These are phyloP conservation scores for Stagonosporopsis chrysanthemi DNA, from an alignment of 2,329 filamentous ascomycete species.

Conservation along the genomic window DNA sequence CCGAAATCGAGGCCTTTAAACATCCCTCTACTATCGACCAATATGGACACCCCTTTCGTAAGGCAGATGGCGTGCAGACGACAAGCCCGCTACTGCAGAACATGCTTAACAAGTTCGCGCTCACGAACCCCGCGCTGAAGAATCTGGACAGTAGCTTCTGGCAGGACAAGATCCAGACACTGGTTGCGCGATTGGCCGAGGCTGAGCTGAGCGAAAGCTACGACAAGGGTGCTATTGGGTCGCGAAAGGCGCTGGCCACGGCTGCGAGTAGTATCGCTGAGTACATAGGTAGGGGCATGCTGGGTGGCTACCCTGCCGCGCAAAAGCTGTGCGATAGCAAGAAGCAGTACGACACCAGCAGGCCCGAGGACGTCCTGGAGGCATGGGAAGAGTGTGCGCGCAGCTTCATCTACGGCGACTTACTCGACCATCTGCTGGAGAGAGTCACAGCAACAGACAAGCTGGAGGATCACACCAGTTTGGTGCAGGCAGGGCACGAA, in stretches of 20 bases:
- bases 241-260: conserved; percentile 77
- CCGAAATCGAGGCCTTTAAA: conserved; percentile 77
- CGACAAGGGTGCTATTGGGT: conserved; percentile 77
- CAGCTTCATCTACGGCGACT: conserved; percentile 70
- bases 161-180: conserved; percentile 51
- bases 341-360: conserved; percentile 63
- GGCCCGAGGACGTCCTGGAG: conserved; percentile 66
- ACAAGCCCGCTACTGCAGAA: conserved; percentile 72
- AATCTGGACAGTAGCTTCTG: conserved; percentile 61
- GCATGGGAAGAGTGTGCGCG: conserved; percentile 74
- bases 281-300: conserved; percentile 69
- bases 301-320: conserved; percentile 65
- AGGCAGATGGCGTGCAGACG: conserved; percentile 55
- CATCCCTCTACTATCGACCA: conserved; percentile 66
- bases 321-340: conserved; percentile 44
- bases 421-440: conserved; percentile 71
- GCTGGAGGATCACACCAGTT: conserved; percentile 68
- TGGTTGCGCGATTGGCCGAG: conserved; percentile 60
- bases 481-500: conserved; percentile 70
- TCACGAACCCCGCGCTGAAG: conserved; percentile 71
- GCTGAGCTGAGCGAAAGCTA: conserved; percentile 81
- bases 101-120: conserved; percentile 69
- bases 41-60: conserved; percentile 75
- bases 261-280: conserved; percentile 74
- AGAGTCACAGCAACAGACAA: conserved; percentile 67